phyloP scores from a whole-genome alignment of 345 rosid species.

The Populus ilicifolia region DNA sequence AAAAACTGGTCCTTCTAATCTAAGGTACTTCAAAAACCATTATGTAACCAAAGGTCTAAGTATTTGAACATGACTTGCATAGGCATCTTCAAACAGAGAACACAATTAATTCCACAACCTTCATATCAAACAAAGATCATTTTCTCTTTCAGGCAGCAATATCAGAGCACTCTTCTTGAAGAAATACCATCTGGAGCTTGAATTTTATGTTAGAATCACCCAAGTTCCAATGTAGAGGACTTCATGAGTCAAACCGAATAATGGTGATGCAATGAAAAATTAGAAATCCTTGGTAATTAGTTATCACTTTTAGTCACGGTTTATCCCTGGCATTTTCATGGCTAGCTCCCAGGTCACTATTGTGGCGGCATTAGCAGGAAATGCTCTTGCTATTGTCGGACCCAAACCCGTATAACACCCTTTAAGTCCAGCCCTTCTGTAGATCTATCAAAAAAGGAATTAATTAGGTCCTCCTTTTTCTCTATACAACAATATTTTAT shows the following conservation, averaged over 20 bases:
- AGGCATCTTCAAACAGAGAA: background rate
- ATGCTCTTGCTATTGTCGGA: slow-evolving; percentile 79
- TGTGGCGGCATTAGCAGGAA: slow-evolving; percentile 96
- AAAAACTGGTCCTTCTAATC: background rate
- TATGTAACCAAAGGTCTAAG: slow-evolving; percentile 2
- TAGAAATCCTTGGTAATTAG: slow-evolving; percentile 1
- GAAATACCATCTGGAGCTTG: background rate
- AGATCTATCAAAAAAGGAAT: slow-evolving; percentile 42
- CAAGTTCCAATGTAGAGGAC: background rate
- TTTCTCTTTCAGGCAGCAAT: background rate
- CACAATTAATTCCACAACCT: background rate
- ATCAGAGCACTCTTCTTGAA: background rate
- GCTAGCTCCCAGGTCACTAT: slow-evolving; percentile 96
- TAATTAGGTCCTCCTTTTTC: slow-evolving; percentile 1
- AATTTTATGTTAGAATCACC: background rate
- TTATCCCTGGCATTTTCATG: slow-evolving; percentile 65
- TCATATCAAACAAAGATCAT: background rate
- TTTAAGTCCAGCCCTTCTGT: slow-evolving; percentile 65
- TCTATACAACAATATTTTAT: background rate
- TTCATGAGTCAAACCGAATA: background rate
- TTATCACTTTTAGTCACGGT: slow-evolving; percentile 32
- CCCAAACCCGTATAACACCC: slow-evolving; percentile 91
- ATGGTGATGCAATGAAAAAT: slow-evolving; percentile 7
- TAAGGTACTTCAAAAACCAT: background rate
- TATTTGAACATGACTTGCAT: background rate